Evolutionary conservation across 257 asterid species (phyloP).

Genomic region (Sherardia arvensis): DNA sequence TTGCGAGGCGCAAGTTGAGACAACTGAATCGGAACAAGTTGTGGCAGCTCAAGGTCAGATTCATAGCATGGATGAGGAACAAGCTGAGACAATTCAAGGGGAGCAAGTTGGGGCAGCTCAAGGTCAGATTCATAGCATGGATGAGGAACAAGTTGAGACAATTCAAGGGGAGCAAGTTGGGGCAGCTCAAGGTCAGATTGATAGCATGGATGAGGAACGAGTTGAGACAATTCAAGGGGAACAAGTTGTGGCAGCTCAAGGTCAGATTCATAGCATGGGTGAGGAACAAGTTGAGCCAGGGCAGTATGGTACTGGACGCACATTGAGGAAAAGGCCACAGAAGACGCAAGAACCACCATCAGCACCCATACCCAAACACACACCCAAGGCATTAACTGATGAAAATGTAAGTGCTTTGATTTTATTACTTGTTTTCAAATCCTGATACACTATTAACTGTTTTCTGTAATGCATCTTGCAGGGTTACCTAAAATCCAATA

Average conservation of each 20-base stretch:
- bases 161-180: too few species aligned
- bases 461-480: conserved; percentile 17
- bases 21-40: too few species aligned
- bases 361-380: neutral
- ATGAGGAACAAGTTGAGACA: neutral
- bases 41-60: too few species aligned
- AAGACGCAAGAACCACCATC: conserved; percentile 4
- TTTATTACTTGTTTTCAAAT: neutral
- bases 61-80: too few species aligned
- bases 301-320: neutral
- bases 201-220: too few species aligned
- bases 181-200: too few species aligned
- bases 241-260: neutral
- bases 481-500: conserved; percentile 37
- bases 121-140: conserved; percentile 13
- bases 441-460: neutral
- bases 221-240: too few species aligned
- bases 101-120: neutral
- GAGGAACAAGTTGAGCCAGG: neutral
- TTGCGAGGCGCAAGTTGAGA: neutral
- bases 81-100: too few species aligned
- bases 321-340: neutral
- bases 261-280: conserved; percentile 12
- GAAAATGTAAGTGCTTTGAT: conserved; percentile 6
- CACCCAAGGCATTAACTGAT: neutral